phyloP scores from a whole-genome alignment of 495 filamentous ascomycete species.

The Penicillium chermesinum region DNA sequence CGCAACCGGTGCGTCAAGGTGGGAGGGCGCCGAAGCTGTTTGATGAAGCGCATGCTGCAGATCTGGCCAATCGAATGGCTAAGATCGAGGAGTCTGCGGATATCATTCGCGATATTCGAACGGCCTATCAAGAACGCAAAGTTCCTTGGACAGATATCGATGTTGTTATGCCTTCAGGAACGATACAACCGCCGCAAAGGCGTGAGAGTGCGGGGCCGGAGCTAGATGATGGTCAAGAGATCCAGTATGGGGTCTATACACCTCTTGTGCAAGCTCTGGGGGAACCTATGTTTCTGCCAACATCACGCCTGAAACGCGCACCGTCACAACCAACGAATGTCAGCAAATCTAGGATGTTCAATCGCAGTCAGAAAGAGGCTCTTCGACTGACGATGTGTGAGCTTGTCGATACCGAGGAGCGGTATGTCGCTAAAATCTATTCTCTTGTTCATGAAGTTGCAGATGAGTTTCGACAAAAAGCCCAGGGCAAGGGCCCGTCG shows the following conservation, averaged over 20 bases:
- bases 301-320: constrained; percentile 76
- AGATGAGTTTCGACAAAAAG: constrained; percentile 65
- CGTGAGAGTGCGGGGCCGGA: constrained; percentile 37
- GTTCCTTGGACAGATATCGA: constrained; percentile 84
- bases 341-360: constrained; percentile 65
- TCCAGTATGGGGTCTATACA: constrained; percentile 70
- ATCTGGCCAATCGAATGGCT: constrained; percentile 76
- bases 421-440: constrained; percentile 81
- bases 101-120: constrained; percentile 63
- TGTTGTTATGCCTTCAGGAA: constrained; percentile 71
- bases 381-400: constrained; percentile 87
- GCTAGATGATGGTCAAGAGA: constrained; percentile 51
- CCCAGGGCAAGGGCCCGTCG: constrained; percentile 48
- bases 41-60: constrained; percentile 86
- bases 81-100: constrained; percentile 69
- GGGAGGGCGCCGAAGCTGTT: constrained; percentile 61
- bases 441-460: constrained; percentile 72
- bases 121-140: constrained; percentile 69
- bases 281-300: constrained; percentile 78
- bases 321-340: constrained; percentile 79
- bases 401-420: constrained; percentile 86
- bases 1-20: constrained; percentile 27
- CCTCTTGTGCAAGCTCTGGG: constrained; percentile 73
- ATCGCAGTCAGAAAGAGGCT: constrained; percentile 74
- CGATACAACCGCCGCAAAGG: constrained; percentile 49